Evolutionary conservation across 1,284 basidiomycete species (phyloP), one percentile per base, ranked within the genome.

Genomic region (Fomitopsis betulina): DNA sequence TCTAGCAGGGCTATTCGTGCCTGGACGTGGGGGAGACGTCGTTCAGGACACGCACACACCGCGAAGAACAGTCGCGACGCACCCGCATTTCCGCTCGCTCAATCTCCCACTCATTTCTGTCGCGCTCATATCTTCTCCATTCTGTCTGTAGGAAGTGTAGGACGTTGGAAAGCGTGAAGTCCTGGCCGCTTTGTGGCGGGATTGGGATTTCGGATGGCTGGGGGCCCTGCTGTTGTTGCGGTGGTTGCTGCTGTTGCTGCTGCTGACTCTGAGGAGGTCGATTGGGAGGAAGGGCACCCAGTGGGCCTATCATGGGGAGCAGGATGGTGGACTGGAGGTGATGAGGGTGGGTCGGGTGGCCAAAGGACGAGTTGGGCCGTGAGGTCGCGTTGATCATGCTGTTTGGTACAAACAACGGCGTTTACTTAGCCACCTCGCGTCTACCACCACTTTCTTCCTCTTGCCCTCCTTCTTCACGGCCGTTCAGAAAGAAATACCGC

Each of bases 101-200:
- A 68, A 99, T 99, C 80, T 98, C 96, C 96, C 96, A 99, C 75
- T 98, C 96, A 73, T 99, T 99, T 68, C 96, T 85, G 76, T 99
- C 96, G 72, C 94, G 89, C 73, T 98, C 96, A 71, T 94, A 96
- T 60, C 94, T 83, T 62, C 97, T 82, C 94, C 96, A 98, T 81
- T 99, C 97, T 55, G 93, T 94, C 77, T 99, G 97, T 52, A 99
- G 82, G 74, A 95, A 98, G 77, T 99, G 96, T 60, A 99, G 82
- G 58, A 98, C 94, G 70, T 88, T 93, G 9, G 96, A 95, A 59
- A 99, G 87, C 45, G 92, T 96, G 75, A 92, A 93, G 75, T 94
- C 92, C 71, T 92, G 87, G 63, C 89, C 88, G 69, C 87, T 91
- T 73, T 87, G 86, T 30, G 86, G 89, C 45, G 87, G 87, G 7